Evolutionary conservation across 768 basidiomycete genomes (phyloP).

Genomic region (Tulasnella sp.): DNA sequence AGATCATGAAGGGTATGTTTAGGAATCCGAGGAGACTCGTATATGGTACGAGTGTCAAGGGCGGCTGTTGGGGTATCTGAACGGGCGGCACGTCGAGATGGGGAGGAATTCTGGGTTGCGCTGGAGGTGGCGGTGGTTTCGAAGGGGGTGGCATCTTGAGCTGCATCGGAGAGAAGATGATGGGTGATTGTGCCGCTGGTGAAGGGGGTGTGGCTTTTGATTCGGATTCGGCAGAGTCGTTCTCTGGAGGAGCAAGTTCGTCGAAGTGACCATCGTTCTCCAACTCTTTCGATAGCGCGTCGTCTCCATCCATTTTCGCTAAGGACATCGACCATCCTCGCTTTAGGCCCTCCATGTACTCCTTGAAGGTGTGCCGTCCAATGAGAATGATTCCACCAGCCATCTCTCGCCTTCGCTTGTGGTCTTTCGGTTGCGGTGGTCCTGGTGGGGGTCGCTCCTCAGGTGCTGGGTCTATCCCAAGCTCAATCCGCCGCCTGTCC

Average conservation of each 20-base stretch:
- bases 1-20: slow-evolving; percentile 81
- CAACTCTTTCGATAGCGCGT: slow-evolving; percentile 52
- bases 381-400: slow-evolving; percentile 80
- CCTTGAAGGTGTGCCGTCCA: slow-evolving; percentile 86
- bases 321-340: slow-evolving; percentile 74
- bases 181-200: slow-evolving; percentile 28
- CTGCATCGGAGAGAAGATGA: slow-evolving; percentile 21
- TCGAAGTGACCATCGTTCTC: slow-evolving; percentile 71
- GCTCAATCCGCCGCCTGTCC: slow-evolving; percentile 51
- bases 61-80: slow-evolving; percentile 60
- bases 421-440: slow-evolving; percentile 32
- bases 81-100: slow-evolving; percentile 41
- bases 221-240: slow-evolving; percentile 23
- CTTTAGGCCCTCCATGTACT: slow-evolving; percentile 81
- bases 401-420: slow-evolving; percentile 47
- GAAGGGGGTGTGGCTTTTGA: slow-evolving; percentile 25
- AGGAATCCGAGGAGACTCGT: slow-evolving; percentile 68
- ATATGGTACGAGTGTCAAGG: slow-evolving; percentile 67
- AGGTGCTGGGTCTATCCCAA: slow-evolving; percentile 48
- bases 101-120: slow-evolving; percentile 22
- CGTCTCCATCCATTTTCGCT: slow-evolving; percentile 59
- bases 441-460: slow-evolving; percentile 41
- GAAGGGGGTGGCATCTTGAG: slow-evolving; percentile 20
- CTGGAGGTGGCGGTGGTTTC: slow-evolving; percentile 16
- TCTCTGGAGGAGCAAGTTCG: slow-evolving; percentile 35